Evolutionary conservation across 2,329 filamentous ascomycete species (phyloP), one percentile per base, ranked within the genome.

Genomic region (Trichoderma citrinoviride): DNA sequence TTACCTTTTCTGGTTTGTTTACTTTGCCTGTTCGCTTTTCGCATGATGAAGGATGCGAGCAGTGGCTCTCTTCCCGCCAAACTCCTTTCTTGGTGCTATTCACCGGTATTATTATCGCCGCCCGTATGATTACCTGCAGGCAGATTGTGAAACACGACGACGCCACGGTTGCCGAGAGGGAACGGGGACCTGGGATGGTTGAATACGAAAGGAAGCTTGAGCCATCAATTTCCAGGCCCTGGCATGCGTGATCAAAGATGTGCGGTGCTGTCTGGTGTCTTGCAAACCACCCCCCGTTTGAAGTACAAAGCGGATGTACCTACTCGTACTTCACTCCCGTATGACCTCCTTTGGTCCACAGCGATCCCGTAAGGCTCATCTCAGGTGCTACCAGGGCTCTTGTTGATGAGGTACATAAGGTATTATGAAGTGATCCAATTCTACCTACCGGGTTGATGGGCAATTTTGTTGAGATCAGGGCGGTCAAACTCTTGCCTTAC

Each of bases 191-290:
- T 44, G 40, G n/a, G 23, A 15, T 57, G 37, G 52, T 27, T 40
- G 43, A 49, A 50, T 61, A 65, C 56, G 63, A 65, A 44, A n/a
- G n/a, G n/a, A n/a, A 37, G 46, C 63, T 55, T 61, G 58, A 61
- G 58, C 58, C 58, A 61, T 43, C 58, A 61, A 61, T 61, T 61
- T 61, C 58, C 55, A 27, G 52, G 58, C 58, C 58, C 58, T 54
- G 37, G 58, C 47, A n/a, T 21, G 47, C 37, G 47, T 61, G 21
- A 44, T 61, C 58, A 61, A 53, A 61, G 40, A 37, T 61, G 58
- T 61, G 58, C 49, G 27, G n/a, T 61, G 58, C 49, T 19, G n/a
- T n/a, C 53, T 52, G 44, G 10, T 61, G 58, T 61, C 58, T 61
- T 61, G 49, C 58, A 44, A 53, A 3, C 29, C 33, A 3, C 29